phyloP scores from a whole-genome alignment of 2,329 filamentous ascomycete species.

The Drechslerella coelobrocha region DNA sequence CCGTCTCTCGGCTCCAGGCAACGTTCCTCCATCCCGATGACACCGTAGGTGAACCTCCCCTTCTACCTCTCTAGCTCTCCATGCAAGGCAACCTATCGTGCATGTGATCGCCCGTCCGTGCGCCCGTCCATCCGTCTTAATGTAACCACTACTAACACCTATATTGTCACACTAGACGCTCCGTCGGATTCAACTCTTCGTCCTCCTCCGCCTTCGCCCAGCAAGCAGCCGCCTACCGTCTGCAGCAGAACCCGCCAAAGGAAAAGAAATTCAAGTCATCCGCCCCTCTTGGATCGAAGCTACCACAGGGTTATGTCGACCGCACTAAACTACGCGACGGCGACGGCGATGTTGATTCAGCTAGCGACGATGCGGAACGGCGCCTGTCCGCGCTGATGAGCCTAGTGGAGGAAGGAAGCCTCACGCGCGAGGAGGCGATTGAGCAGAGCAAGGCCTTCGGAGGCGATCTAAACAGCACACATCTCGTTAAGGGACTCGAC shows the following conservation, averaged over 20 bases:
- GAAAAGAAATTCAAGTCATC: constrained; percentile 77
- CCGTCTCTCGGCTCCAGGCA: constrained; percentile 75
- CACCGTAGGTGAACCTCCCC: constrained; percentile 69
- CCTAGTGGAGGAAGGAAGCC: constrained; percentile 79
- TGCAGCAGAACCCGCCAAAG: constrained; percentile 61
- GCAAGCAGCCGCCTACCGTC: constrained; percentile 75
- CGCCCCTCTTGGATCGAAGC: constrained; percentile 80
- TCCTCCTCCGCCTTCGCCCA: constrained; percentile 74
- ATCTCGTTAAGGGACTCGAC: constrained; percentile 91
- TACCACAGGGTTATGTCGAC: constrained; percentile 83
- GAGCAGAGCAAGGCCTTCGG: constrained; percentile 69
- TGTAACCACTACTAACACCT: constrained; percentile 49
- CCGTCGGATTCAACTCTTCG: constrained; percentile 65
- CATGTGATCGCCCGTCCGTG: constrained; percentile 15
- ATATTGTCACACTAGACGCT: constrained; percentile 64
- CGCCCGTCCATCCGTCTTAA: constrained; percentile 37
- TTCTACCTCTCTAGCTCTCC: background rate
- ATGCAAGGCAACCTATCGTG: constrained; percentile 14
- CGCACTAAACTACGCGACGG: constrained; percentile 71
- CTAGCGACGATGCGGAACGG: constrained; percentile 66
- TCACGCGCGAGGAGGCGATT: constrained; percentile 67
- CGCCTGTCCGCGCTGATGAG: constrained; percentile 81
- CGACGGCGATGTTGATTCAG: constrained; percentile 64
- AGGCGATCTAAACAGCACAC: constrained; percentile 79
- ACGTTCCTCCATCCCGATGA: constrained; percentile 88